These are phyloP conservation scores for Phytophthora hybrid DNA, from an alignment of 352 stramenopile genomes.

Conservation along the genomic window DNA sequence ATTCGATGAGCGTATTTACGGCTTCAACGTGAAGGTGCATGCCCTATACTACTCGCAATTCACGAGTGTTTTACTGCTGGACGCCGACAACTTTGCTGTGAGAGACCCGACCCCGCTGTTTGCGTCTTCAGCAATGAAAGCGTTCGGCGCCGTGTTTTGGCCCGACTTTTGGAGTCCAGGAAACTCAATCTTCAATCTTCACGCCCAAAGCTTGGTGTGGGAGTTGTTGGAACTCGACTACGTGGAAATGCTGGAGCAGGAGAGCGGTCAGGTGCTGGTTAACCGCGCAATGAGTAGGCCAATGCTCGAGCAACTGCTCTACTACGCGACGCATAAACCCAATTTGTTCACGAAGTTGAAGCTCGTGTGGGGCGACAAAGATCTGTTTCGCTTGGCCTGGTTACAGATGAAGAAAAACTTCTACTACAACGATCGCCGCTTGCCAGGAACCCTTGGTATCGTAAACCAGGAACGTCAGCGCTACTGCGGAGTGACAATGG, in stretches of 20 bases:
- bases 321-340: conserved; percentile 52
- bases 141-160: conserved; percentile 57
- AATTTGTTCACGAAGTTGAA: conserved; percentile 61
- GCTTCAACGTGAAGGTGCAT: conserved; percentile 65
- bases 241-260: conserved; percentile 60
- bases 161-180: conserved; percentile 57
- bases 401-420: conserved; percentile 41
- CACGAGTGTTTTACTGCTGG: conserved; percentile 52
- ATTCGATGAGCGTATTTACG: conserved; percentile 53
- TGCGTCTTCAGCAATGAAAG: conserved; percentile 34
- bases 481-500: conserved; percentile 61
- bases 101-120: conserved; percentile 56
- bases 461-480: conserved; percentile 44
- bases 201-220: conserved; percentile 67
- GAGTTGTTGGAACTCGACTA: conserved; percentile 52
- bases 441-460: conserved; percentile 54
- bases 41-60: conserved; percentile 64
- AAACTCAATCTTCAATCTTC: conserved; percentile 69
- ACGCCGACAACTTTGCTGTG: conserved; percentile 62
- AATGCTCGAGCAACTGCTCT: conserved; percentile 57
- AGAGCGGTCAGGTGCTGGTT: conserved; percentile 61
- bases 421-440: conserved; percentile 48
- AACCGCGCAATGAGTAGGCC: conserved; percentile 38
- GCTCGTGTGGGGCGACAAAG: conserved; percentile 66
- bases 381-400: conserved; percentile 66